A percentile compares a stretch with the other conserved stretches of the same genome.
Conservation (phyloP, 2,329 filamentous ascomycete genomes). For the Fusarium verticillioides region DNA sequence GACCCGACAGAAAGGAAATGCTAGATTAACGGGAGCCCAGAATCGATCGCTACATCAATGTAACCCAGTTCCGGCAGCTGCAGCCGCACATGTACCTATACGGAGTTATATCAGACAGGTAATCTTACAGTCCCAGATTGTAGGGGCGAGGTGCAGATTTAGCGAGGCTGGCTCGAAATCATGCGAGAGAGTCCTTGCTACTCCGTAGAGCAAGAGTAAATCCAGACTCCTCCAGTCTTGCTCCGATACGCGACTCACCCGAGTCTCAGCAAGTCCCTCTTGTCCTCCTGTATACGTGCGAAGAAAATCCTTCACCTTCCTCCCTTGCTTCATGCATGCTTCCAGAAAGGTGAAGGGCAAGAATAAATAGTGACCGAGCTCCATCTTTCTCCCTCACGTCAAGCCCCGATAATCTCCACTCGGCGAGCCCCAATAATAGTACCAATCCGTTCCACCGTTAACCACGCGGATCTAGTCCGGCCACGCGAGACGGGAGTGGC, state of each 20-base stretch:
- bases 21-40: slow-evolving; percentile 16
- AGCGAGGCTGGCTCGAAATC: not conserved
- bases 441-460: slow-evolving; percentile 19
- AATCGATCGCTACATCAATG: slow-evolving; percentile 4
- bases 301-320: slow-evolving; percentile 4
- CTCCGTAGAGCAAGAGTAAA: not conserved
- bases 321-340: slow-evolving; percentile 31
- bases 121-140: not conserved
- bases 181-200: not conserved
- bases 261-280: slow-evolving; percentile 21
- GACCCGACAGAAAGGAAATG: slow-evolving; percentile 15
- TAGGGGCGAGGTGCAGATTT: not conserved
- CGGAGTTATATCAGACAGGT: not conserved
- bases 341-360: slow-evolving; percentile 5
- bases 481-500: slow-evolving; percentile 33
- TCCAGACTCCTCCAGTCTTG: not conserved
- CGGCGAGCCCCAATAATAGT: not conserved
- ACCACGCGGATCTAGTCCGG: slow-evolving; percentile 20
- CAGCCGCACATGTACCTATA: not conserved
- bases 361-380: not conserved
- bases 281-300: not conserved
- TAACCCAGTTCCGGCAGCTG: slow-evolving; percentile 15
- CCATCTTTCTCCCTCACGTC: slow-evolving; percentile 30
- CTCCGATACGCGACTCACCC: not conserved
- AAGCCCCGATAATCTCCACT: slow-evolving; percentile 29